Percentiles rank a stretch among this genome's conserved stretches.
Conservation (phyloP, 495 filamentous ascomycete genomes). For the Penicillium riverlandense region DNA sequence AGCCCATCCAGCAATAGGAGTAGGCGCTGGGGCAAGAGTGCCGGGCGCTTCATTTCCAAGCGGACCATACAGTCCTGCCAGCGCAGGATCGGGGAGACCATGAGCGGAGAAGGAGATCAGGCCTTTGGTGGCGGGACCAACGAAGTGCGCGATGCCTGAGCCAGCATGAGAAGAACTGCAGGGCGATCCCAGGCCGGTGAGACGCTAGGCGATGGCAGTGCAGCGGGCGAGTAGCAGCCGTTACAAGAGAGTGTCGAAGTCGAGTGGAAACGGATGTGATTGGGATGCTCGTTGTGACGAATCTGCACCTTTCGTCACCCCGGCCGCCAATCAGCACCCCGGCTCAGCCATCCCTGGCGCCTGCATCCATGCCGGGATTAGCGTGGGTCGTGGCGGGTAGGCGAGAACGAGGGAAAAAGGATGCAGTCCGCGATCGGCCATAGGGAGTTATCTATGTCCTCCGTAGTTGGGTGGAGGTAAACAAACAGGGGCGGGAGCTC, state of each 20-base stretch:
- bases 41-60: constrained; percentile 27
- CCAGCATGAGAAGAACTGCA: not conserved
- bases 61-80: constrained; percentile 16
- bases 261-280: constrained; percentile 17
- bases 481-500: not conserved
- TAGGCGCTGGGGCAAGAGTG: constrained; percentile 15
- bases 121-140: constrained; percentile 16
- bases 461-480: too few relatives aligned
- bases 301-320: constrained; percentile 25
- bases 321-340: constrained; percentile 15
- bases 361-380: too few relatives aligned
- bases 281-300: constrained; percentile 18
- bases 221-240: too few relatives aligned
- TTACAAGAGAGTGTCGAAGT: constrained; percentile 1
- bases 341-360: not conserved
- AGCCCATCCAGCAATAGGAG: constrained; percentile 27
- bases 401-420: too few relatives aligned
- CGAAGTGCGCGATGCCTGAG: too few relatives aligned
- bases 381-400: too few relatives aligned
- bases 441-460: too few relatives aligned
- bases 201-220: too few relatives aligned
- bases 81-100: constrained; percentile 14
- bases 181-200: not conserved
- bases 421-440: too few relatives aligned
- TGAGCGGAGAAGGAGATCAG: constrained; percentile 32